Evolutionary conservation across 1,139 yeast species (phyloP), one percentile per base, ranked within the genome.

Genomic region (Hemisphaericaspora xylanilytica): DNA sequence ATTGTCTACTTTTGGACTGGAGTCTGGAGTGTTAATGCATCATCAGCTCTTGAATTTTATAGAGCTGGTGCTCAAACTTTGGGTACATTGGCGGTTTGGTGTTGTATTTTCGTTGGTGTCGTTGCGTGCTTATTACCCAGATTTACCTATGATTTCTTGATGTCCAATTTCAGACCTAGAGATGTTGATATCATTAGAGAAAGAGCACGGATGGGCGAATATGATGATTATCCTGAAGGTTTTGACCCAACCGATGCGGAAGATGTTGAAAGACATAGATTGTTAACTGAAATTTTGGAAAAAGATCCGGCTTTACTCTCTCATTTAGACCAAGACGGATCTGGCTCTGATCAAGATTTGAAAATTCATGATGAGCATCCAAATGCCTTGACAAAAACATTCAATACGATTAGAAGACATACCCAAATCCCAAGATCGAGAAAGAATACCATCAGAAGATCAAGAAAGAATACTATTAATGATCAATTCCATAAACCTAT

Each of bases 1-100:
- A 51, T 78, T 38, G 73, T 78, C n/a, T 76, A 65, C 50, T 76
- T 77, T 60, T 79, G 85, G 85, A 66, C 80, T 8, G 81, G 82
- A 33, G 77, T 71, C 8, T 79, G 84, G 83, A 70, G 80, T 50
- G 64, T 76, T 1, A 58, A 70, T 33, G 48, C 58, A 3, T 51
- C 52, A 34, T 52, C 50, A 20, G 61, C 67, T 4, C 68, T 66
- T 12, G 80, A 76, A 47, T 79, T 73, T 51, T 79, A 71, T 54
- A 67, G 67, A 39, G 76, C 80, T n/a, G 84, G 80, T 17, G 56
- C 80, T 2, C 77, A 76, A 49, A 60, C 66, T 22, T 70, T 74
- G 45, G 83, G 82, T 5, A 70, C 78, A 6, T 63, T 73, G 35
- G 56, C 70, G 2, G 69, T 74, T 45, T 79, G 85, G 84, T 66